A percentile compares a stretch with the other conserved stretches of the same genome.
Evolutionary conservation across 2,329 filamentous ascomycete species (phyloP).

Genomic region (Geosmithia putterillii): DNA sequence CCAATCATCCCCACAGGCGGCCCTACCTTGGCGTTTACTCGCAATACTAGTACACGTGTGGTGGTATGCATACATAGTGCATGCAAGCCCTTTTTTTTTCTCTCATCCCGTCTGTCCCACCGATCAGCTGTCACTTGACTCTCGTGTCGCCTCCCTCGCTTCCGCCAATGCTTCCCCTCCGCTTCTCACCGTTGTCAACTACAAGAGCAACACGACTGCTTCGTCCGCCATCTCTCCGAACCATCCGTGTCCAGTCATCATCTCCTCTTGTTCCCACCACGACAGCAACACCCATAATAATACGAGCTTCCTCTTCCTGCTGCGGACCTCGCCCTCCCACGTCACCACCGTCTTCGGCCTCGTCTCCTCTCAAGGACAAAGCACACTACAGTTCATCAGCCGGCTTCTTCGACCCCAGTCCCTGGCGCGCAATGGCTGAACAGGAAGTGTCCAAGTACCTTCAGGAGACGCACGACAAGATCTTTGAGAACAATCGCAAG

Average conservation of each 20-base stretch:
- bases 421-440: conserved; percentile 18
- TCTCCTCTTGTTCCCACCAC: not conserved
- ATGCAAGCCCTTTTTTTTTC: not conserved
- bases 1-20: not conserved
- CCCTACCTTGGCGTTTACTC: not conserved
- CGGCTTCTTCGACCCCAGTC: not conserved
- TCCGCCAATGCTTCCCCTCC: not conserved
- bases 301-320: not conserved
- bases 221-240: not conserved
- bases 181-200: not conserved
- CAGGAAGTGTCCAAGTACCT: conserved; percentile 41
- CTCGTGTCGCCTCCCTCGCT: not conserved
- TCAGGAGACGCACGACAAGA: conserved; percentile 49
- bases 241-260: not conserved
- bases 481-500: conserved; percentile 56
- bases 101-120: not conserved
- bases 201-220: not conserved
- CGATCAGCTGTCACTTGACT: not conserved
- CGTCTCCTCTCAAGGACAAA: not conserved
- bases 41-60: not conserved
- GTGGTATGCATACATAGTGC: not conserved
- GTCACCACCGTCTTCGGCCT: not conserved
- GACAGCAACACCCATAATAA: not conserved
- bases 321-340: not conserved
- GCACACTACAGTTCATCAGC: not conserved